phyloP scores from a whole-genome alignment of 148 eudicot genomes.

The Chenopodium formosanum region DNA sequence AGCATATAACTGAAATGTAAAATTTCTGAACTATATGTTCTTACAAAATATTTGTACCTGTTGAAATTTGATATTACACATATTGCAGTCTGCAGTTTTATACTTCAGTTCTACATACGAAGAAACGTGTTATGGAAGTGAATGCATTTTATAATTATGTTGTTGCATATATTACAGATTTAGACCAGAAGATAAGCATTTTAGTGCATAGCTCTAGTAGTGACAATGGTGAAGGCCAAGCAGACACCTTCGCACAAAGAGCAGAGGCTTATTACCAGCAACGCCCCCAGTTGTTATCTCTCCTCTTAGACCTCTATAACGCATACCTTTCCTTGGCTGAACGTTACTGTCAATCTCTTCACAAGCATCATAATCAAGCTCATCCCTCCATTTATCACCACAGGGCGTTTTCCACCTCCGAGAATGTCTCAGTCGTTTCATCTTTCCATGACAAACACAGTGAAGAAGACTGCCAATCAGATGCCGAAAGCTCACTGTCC shows the following conservation, averaged over 20 bases:
- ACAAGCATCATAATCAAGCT: constrained; percentile 21
- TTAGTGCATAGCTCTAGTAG: constrained; percentile 29
- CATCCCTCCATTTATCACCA: background rate
- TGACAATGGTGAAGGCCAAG: constrained; percentile 25
- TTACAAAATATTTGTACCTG: background rate
- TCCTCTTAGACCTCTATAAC: constrained; percentile 62
- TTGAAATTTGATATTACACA: background rate
- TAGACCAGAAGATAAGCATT: constrained; percentile 58
- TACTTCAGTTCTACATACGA: background rate
- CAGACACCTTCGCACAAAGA: constrained; percentile 56
- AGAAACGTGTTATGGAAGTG: background rate
- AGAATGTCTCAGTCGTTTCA: constrained; percentile 5
- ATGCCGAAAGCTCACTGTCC: constrained; percentile 60
- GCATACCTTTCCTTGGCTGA: constrained; percentile 57
- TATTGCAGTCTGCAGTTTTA: background rate
- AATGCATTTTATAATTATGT: background rate
- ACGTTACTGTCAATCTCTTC: constrained; percentile 47
- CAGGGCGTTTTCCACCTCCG: constrained; percentile 21
- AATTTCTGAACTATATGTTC: background rate
- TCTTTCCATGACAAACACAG: constrained; percentile 16
- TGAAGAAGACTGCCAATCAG: constrained; percentile 36
- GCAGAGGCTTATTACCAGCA: constrained; percentile 61
- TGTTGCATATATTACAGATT: constrained; percentile 33
- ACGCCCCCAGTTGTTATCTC: constrained; percentile 57
- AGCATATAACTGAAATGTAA: background rate